phyloP scores from a whole-genome alignment of 768 basidiomycete genomes.

The Amanita molliuscula region DNA sequence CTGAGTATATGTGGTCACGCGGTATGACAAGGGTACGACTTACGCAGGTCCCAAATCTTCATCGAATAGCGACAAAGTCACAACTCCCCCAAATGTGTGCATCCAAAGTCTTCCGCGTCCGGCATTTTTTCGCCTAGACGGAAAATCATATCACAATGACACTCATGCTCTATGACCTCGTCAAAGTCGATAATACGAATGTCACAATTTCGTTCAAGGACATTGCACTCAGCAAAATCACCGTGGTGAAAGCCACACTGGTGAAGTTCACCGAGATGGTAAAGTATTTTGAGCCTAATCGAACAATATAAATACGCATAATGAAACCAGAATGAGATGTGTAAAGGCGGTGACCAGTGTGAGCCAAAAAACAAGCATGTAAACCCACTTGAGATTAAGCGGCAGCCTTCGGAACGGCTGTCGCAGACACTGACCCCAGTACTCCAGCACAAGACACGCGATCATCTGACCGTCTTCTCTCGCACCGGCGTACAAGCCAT shows the following conservation, averaged over 20 bases:
- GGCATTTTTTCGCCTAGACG: conserved; percentile 15
- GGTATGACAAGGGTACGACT: not conserved
- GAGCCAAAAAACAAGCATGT: not conserved
- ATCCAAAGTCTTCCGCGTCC: conserved; percentile 20
- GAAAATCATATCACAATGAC: conserved; percentile 21
- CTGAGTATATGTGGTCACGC: not conserved
- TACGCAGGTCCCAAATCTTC: conserved; percentile 17
- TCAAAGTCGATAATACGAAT: conserved; percentile 30
- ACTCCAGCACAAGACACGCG: conserved; percentile 26
- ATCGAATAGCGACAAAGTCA: conserved; percentile 19
- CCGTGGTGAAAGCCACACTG: conserved; percentile 23
- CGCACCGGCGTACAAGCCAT: conserved; percentile 24
- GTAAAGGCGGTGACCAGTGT: conserved; percentile 2
- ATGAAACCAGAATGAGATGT: not conserved
- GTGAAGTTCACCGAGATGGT: conserved; percentile 24
- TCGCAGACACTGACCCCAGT: conserved; percentile 24
- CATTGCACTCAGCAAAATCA: conserved; percentile 32
- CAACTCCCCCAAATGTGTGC: conserved; percentile 21
- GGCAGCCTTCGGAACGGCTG: conserved; percentile 19
- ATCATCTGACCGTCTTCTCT: conserved; percentile 22
- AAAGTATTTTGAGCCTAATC: conserved; percentile 22
- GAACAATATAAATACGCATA: too few species aligned
- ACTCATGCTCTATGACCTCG: too few species aligned
- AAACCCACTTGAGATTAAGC: conserved; percentile 21
- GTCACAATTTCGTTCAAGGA: conserved; percentile 24